Base-by-base conservation (phyloP, 495 filamentous ascomycete genomes). In the Delitschia confertaspora region DNA sequence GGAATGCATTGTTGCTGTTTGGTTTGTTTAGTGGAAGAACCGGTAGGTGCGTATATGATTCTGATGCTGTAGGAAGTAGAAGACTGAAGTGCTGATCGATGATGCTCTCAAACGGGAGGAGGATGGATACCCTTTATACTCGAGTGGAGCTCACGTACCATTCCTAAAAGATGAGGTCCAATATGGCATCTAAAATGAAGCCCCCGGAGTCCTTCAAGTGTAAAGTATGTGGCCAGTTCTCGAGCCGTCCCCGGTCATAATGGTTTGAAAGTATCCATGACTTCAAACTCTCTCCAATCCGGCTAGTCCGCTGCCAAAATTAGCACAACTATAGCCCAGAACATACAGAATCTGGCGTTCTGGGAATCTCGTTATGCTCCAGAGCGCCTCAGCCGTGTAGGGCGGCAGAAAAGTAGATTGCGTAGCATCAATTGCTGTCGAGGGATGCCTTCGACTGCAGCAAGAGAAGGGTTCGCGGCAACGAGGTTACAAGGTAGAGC, bases 1-100 rank as follows among this genome's bases (percentile, higher is more conserved):
- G 51, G 57, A 64, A 53, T 67, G 64, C 71, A 73, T 74, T 43
- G 50, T 70, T 61, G 54, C 6, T 32, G 31, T 38, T 20, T 33
- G 26, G 29, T 10, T 33, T 14, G 9, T 33, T n/a, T n/a, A n/a
- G n/a, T n/a, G n/a, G n/a, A 22, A 26, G 8, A 31, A 24, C 13
- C 13, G 21, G 22, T 33, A 42, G 31, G 23, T 22, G 36, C 21
- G 34, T 27, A 41, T 36, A 29, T 47, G 34, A 35, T 20, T 6
- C 3, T 3, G 18, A 19, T 24, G 33, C 13, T 41, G 36, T 5
- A n/a, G 16, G 19, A 20, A 20, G 23, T 9, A 20, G 45, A 31
- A 34, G 38, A 41, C 16, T 4, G 6, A 22, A 25, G 27, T 49
- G 40, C 17, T 13, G 42, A 38, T 37, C 37, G 42, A 33, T 52